phyloP scores from a whole-genome alignment of 2,329 filamentous ascomycete species.

The Phyllosticta ampelicida region DNA sequence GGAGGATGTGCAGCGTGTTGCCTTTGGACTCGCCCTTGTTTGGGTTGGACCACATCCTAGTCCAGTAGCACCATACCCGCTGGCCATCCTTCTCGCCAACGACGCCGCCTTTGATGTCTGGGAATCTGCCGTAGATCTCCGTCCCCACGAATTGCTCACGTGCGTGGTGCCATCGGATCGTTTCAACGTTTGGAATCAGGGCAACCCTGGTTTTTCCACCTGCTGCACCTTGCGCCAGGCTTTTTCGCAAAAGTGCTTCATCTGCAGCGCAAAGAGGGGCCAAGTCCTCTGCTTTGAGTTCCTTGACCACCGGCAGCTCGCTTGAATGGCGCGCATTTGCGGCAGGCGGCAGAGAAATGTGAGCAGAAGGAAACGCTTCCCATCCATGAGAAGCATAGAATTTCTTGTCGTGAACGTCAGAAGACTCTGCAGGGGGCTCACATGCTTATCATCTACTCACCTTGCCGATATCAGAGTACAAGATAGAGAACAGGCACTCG shows the following conservation, averaged over 20 bases:
- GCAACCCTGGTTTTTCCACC: slow-evolving; percentile 46
- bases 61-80: slow-evolving; percentile 67
- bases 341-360: slow-evolving; percentile 52
- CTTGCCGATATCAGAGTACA: slow-evolving; percentile 41
- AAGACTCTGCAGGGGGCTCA: slow-evolving; percentile 6
- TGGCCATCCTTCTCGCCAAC: slow-evolving; percentile 40
- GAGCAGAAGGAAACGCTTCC: slow-evolving; percentile 60
- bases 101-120: slow-evolving; percentile 60
- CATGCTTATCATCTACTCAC: slow-evolving; percentile 52
- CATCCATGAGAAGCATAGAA: slow-evolving; percentile 70
- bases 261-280: slow-evolving; percentile 52
- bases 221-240: slow-evolving; percentile 34
- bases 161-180: slow-evolving; percentile 65
- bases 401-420: slow-evolving; percentile 19
- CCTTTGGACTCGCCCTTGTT: slow-evolving; percentile 42
- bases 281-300: slow-evolving; percentile 51
- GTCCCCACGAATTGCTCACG: slow-evolving; percentile 69
- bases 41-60: slow-evolving; percentile 51
- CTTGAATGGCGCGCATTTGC: slow-evolving; percentile 5
- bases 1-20: slow-evolving; percentile 60
- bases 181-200: slow-evolving; percentile 55
- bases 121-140: slow-evolving; percentile 47
- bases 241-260: slow-evolving; percentile 48
- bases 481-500: slow-evolving; percentile 54
- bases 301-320: slow-evolving; percentile 21